Conservation (phyloP, 352 stramenopile species). For the Sclerospora graminicola region DNA sequence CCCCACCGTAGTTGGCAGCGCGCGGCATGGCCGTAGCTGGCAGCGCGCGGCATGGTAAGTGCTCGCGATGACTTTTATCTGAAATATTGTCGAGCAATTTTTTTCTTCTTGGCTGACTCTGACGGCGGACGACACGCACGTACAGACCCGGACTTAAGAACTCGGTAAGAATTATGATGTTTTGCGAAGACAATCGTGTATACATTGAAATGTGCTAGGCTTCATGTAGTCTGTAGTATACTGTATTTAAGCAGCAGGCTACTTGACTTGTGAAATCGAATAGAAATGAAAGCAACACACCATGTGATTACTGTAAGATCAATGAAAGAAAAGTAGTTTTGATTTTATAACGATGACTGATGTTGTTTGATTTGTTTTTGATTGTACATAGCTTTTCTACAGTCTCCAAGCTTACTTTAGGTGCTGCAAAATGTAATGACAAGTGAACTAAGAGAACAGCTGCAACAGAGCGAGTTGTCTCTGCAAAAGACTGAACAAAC, state of each 20-base stretch:
- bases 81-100: constrained; percentile 10
- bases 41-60: too few species aligned
- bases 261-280: constrained; percentile 30
- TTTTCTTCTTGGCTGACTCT: constrained; percentile 63
- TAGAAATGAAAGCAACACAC: constrained; percentile 11
- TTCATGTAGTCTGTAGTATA: constrained; percentile 47
- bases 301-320: constrained; percentile 20
- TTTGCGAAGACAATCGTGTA: not conserved
- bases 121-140: constrained; percentile 23
- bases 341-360: not conserved
- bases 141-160: constrained; percentile 46
- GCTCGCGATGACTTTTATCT: too few species aligned
- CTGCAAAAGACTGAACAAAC: constrained; percentile 42
- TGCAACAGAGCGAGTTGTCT: constrained; percentile 40
- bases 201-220: not conserved
- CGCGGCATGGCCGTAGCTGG: too few species aligned
- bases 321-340: not conserved
- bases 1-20: too few species aligned
- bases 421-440: constrained; percentile 54
- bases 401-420: constrained; percentile 67
- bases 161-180: constrained; percentile 6
- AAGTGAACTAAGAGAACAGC: constrained; percentile 49
- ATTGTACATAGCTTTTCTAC: constrained; percentile 38
- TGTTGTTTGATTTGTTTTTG: not conserved
- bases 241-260: constrained; percentile 54